Conservation (phyloP, 768 basidiomycete genomes). For the Psilocybe azurescens region DNA sequence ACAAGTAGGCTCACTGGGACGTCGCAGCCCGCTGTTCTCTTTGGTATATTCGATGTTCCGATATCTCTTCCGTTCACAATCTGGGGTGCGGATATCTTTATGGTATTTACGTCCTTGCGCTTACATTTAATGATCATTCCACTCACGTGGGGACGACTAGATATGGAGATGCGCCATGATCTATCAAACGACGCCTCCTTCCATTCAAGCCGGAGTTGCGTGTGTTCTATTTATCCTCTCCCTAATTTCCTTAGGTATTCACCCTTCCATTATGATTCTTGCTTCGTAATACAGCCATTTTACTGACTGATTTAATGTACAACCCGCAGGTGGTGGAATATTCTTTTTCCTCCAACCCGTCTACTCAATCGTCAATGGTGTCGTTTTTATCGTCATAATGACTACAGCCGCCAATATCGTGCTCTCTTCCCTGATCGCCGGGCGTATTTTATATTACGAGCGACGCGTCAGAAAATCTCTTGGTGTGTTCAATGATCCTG, state of each 20-base stretch:
- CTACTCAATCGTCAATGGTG: conserved; percentile 6
- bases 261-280: neutral
- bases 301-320: neutral
- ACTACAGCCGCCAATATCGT: conserved; percentile 4
- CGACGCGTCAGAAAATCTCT: neutral
- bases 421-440: conserved; percentile 9
- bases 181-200: conserved; percentile 1
- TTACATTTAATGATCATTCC: neutral
- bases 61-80: conserved; percentile 13
- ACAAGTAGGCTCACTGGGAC: neutral
- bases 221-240: conserved; percentile 1
- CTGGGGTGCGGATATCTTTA: conserved; percentile 17
- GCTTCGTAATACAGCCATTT: neutral
- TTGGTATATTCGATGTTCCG: conserved; percentile 6
- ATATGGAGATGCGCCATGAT: conserved; percentile 17
- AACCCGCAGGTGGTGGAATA: neutral
- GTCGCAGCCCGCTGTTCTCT: conserved; percentile 5
- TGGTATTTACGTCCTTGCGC: conserved; percentile 2
- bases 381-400: conserved; percentile 3
- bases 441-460: conserved; percentile 12
- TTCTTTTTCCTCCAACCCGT: conserved; percentile 9
- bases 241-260: conserved; percentile 8
- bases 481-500: conserved; percentile 2
- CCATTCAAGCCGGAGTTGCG: neutral
- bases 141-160: neutral